Conservation (phyloP, 257 asterid genomes). For the Forsythia suspensa region DNA sequence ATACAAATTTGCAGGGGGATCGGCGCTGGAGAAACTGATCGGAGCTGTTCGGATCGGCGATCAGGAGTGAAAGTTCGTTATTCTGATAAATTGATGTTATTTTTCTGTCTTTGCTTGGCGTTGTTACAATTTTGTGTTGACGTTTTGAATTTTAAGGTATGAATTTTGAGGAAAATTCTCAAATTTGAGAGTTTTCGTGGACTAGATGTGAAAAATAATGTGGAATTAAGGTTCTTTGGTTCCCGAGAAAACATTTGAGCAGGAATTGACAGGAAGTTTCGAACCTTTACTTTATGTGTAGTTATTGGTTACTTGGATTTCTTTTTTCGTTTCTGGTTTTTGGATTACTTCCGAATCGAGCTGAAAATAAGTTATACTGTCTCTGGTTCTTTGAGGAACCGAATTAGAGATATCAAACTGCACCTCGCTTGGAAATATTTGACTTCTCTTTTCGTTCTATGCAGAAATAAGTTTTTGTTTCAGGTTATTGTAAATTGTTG, state of each 20-base stretch:
- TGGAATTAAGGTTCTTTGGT: neutral
- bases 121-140: neutral
- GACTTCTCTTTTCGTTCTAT: neutral
- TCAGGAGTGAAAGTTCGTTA: conserved; percentile 43
- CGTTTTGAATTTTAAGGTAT: neutral
- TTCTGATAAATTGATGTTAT: conserved; percentile 12
- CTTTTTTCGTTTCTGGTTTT: neutral
- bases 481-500: neutral
- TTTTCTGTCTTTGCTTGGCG: neutral
- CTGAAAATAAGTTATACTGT: neutral
- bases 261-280: neutral
- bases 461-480: neutral
- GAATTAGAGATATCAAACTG: neutral
- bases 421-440: neutral
- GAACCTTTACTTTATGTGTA: neutral
- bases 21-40: conserved; percentile 15
- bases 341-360: neutral
- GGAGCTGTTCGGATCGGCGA: conserved; percentile 29
- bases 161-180: neutral
- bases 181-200: neutral
- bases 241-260: neutral
- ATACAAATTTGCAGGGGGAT: conserved; percentile 15
- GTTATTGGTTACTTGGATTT: neutral
- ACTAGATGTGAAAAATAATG: neutral
- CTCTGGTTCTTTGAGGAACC: neutral